These are phyloP conservation scores for Didymellaceae sp. DNA, from an alignment of 2,329 filamentous ascomycete genomes.

Conservation along the genomic window DNA sequence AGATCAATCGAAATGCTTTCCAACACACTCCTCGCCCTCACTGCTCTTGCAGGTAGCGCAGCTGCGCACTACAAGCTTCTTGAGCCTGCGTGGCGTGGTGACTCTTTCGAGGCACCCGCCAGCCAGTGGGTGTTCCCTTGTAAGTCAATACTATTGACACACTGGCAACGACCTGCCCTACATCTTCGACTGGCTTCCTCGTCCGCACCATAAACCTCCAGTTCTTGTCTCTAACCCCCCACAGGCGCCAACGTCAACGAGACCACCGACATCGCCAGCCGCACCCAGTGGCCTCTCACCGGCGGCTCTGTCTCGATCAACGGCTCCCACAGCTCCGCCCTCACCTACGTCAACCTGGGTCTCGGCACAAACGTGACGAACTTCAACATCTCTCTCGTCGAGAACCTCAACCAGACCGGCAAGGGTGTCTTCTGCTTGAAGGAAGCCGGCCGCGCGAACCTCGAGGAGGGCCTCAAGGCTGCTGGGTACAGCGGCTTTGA, in stretches of 20 bases:
- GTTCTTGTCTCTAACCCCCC: not conserved
- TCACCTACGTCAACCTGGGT: conserved; percentile 57
- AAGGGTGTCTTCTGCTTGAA: conserved; percentile 56
- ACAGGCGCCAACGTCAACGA: conserved; percentile 51
- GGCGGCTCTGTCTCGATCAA: conserved; percentile 53
- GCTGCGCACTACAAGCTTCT: conserved; percentile 54
- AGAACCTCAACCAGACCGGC: conserved; percentile 57
- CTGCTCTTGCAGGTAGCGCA: conserved; percentile 39
- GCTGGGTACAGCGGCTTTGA: conserved; percentile 31
- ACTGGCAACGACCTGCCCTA: too few relatives aligned
- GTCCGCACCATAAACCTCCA: not conserved
- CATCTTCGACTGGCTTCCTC: not conserved
- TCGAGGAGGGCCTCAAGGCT: conserved; percentile 34
- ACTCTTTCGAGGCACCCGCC: conserved; percentile 46
- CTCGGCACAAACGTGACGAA: conserved; percentile 50
- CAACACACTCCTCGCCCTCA: conserved; percentile 25
- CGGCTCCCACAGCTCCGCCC: conserved; percentile 51
- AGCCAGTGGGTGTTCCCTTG: conserved; percentile 53
- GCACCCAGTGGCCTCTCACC: conserved; percentile 54
- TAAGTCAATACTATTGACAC: conserved; percentile 26
- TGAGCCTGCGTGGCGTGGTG: conserved; percentile 52
- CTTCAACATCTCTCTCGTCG: conserved; percentile 55
- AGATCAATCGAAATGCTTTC: conserved; percentile 27
- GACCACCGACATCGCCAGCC: conserved; percentile 48
- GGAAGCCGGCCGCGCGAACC: conserved; percentile 37